Conservation (phyloP, 1,139 yeast species). For the Suhomyces kunorum region DNA sequence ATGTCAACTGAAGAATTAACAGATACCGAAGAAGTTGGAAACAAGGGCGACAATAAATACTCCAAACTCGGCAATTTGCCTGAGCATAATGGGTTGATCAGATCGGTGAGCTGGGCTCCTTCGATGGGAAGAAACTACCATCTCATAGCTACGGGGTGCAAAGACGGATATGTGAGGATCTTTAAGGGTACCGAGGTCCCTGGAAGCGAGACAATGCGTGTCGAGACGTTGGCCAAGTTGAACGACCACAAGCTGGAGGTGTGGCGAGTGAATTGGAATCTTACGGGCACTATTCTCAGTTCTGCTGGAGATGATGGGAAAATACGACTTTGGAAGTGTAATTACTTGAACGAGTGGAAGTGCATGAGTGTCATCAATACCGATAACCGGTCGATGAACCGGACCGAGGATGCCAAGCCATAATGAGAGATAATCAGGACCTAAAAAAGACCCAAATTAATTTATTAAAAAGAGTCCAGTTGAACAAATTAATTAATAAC, state of each 20-base stretch:
- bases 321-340: conserved; percentile 87
- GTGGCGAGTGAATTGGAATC: conserved; percentile 95
- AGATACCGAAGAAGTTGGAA: conserved; percentile 26
- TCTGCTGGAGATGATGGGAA: conserved; percentile 97
- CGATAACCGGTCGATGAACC: conserved; percentile 34
- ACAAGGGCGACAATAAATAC: conserved; percentile 27
- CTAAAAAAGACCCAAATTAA: no score
- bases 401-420: conserved; percentile 5
- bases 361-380: conserved; percentile 89
- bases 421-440: no score
- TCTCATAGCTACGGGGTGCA: conserved; percentile 90
- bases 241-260: conserved; percentile 87
- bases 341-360: conserved; percentile 82
- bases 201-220: conserved; percentile 33
- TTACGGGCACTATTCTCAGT: conserved; percentile 88
- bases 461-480: no score
- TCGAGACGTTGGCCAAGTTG: conserved; percentile 41
- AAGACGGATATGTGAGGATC: conserved; percentile 88
- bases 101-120: conserved; percentile 97
- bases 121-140: conserved; percentile 91
- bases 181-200: conserved; percentile 61
- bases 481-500: no score
- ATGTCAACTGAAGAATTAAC: conserved; percentile 34
- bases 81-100: conserved; percentile 82
- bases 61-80: conserved; percentile 48